Evolutionary conservation across 2,329 filamentous ascomycete genomes (phyloP).

Genomic region (Corynespora cassiicola): DNA sequence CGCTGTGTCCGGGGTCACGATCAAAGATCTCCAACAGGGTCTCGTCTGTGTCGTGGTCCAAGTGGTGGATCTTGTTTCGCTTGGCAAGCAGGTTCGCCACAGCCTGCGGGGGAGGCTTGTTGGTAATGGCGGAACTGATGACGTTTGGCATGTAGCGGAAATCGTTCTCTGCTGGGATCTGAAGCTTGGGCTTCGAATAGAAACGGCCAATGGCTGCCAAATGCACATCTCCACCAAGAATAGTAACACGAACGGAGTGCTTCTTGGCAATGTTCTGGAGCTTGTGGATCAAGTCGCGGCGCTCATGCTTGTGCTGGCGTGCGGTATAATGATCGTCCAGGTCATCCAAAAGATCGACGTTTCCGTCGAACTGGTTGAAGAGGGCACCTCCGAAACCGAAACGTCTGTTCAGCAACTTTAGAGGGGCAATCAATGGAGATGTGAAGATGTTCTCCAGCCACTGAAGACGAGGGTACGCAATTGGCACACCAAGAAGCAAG

Average conservation of each 20-base stretch:
- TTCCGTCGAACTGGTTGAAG: constrained; percentile 93
- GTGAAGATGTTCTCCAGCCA: constrained; percentile 94
- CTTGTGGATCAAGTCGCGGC: constrained; percentile 72
- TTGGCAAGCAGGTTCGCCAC: constrained; percentile 69
- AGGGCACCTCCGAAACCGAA: constrained; percentile 85
- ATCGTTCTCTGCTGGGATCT: constrained; percentile 64
- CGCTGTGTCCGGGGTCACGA: constrained; percentile 57
- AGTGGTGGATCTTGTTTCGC: constrained; percentile 70
- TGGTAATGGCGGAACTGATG: constrained; percentile 70
- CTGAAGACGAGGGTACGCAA: constrained; percentile 76
- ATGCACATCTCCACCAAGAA: constrained; percentile 70
- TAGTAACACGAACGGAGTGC: constrained; percentile 65
- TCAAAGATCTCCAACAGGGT: constrained; percentile 69
- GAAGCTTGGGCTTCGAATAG: constrained; percentile 66
- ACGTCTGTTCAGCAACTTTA: constrained; percentile 87
- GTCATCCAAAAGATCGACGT: constrained; percentile 69
- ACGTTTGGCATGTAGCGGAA: constrained; percentile 70
- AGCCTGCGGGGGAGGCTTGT: constrained; percentile 69
- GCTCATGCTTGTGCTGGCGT: constrained; percentile 87
- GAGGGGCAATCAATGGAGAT: constrained; percentile 84
- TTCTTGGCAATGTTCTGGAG: constrained; percentile 65
- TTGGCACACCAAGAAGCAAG: constrained; percentile 73
- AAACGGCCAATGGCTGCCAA: constrained; percentile 69
- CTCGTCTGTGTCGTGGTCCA: constrained; percentile 69
- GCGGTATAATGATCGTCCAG: constrained; percentile 83